phyloP scores from a whole-genome alignment of 2,329 filamentous ascomycete species.

The Raffaelea albimanens region DNA sequence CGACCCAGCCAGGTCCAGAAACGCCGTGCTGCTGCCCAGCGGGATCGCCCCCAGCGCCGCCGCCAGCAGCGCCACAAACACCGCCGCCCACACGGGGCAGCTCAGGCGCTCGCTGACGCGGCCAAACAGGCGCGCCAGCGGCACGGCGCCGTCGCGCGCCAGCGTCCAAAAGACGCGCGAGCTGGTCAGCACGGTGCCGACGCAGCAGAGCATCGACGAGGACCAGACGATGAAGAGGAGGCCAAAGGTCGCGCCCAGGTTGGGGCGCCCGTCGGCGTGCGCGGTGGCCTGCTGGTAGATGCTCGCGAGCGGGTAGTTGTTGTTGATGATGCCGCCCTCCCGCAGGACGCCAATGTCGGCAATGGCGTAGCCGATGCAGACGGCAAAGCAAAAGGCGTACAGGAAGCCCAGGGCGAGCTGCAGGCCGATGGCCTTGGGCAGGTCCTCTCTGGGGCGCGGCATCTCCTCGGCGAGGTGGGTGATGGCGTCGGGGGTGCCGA shows the following conservation, averaged over 20 bases:
- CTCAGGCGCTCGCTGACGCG: slow-evolving; percentile 23
- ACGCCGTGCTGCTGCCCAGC: slow-evolving; percentile 31
- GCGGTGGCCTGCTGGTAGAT: slow-evolving; percentile 52
- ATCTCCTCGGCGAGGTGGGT: slow-evolving; percentile 47
- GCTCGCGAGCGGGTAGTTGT: slow-evolving; percentile 51
- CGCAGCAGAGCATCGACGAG: slow-evolving; percentile 36
- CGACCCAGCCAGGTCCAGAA: slow-evolving; percentile 45
- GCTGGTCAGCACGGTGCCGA: slow-evolving; percentile 42
- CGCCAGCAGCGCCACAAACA: slow-evolving; percentile 22
- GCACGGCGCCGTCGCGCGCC: slow-evolving; percentile 28
- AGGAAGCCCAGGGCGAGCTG: slow-evolving; percentile 35
- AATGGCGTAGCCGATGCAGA: slow-evolving; percentile 43
- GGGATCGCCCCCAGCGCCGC: slow-evolving; percentile 16
- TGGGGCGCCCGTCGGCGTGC: slow-evolving; percentile 27
- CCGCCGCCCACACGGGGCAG: slow-evolving; percentile 29
- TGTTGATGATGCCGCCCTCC: slow-evolving; percentile 32
- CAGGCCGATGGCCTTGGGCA: slow-evolving; percentile 41
- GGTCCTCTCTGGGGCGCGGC: slow-evolving; percentile 32
- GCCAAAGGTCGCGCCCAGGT: slow-evolving; percentile 30
- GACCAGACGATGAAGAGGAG: slow-evolving; percentile 28
- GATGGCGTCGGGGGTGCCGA: slow-evolving; percentile 19
- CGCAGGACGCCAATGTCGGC: slow-evolving; percentile 45
- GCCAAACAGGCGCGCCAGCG: slow-evolving; percentile 25
- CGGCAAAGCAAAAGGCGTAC: slow-evolving; percentile 42
- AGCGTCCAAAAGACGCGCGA: slow-evolving; percentile 15